phyloP scores from a whole-genome alignment of 805 yeast species.

The Maudiozyma bulderi region DNA sequence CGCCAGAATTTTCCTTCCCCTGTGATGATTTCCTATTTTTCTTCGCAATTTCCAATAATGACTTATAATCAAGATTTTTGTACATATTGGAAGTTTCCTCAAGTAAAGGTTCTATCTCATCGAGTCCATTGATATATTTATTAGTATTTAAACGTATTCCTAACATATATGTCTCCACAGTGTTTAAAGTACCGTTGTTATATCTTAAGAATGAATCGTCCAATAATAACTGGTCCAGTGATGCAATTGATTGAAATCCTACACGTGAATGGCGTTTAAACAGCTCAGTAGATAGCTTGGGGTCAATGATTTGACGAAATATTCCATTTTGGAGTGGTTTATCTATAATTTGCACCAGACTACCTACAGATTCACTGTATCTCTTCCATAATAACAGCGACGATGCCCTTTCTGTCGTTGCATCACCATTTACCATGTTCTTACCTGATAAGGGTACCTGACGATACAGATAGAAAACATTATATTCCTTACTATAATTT shows the following conservation, averaged over 20 bases:
- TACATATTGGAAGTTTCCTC: constrained; percentile 19
- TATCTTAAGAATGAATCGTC: not conserved
- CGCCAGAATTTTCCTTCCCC: not conserved
- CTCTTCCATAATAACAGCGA: too few relatives aligned
- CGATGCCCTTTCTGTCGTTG: too few relatives aligned
- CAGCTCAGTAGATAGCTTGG: not conserved
- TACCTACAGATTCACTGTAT: too few relatives aligned
- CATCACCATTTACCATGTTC: too few relatives aligned
- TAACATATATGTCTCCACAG: not conserved
- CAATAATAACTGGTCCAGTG: not conserved
- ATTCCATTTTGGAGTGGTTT: not conserved
- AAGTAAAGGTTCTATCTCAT: constrained; percentile 15
- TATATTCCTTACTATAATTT: too few relatives aligned
- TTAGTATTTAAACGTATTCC: constrained; percentile 2
- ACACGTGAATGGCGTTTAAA: not conserved
- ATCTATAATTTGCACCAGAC: too few relatives aligned
- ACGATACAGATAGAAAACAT: too few relatives aligned
- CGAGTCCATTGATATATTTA: not conserved
- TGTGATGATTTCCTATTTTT: not conserved
- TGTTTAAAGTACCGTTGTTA: not conserved
- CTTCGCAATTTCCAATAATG: constrained; percentile 18
- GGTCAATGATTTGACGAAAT: not conserved
- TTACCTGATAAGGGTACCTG: too few relatives aligned
- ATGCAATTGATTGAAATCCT: not conserved
- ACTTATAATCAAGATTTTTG: constrained; percentile 17